Evolutionary conservation across 2,329 filamentous ascomycete species (phyloP), one percentile per base, ranked within the genome.

Genomic region (Alternaria conjuncta): DNA sequence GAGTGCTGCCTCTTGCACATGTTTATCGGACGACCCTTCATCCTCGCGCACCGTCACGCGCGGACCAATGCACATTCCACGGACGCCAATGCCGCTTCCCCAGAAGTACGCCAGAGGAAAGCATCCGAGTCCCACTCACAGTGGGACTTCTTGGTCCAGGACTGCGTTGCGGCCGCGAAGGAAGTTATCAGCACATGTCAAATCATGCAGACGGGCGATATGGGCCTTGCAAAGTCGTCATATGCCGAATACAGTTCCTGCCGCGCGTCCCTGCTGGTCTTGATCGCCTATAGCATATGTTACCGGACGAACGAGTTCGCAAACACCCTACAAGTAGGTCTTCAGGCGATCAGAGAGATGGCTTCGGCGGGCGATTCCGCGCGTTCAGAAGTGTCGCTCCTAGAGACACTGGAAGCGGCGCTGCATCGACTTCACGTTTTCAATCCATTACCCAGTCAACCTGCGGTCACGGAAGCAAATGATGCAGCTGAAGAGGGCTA

Each of bases 231-330:
- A 43, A 63, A 56, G 32, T 57, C 66, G 21, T 62, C 57, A 9
- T 69, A 69, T 60, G 54, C 54, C 28, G 65, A 67, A 20, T 67
- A 60, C 23, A 65, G 63, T 49, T 57, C 66, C 26, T 68, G 66
- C 30, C 64, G 66, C 4, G 66, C 66, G 6, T 60, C 66, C 4
- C 58, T 68, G 8, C 55, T 68, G 11, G 58, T 66, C 9, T 49
- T 68, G 20, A 61, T 68, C 12, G 64, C 66, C 2, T 60, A 68
- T 23, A 67, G 64, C 49, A 64, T 61, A 6, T 61, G 54, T 12
- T 51, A 56, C 28, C 57, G 58, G 18, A 60, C 56, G n/a, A 63
- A 60, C n/a, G 63, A 65, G 28, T 63, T 63, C 25, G 55, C 63
- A 45, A 59, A 32, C 32, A 65, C 51, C 15, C 20, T 65, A 43